phyloP scores from a whole-genome alignment of 2,329 filamentous ascomycete genomes.

The Penicillium sclerotigenum region DNA sequence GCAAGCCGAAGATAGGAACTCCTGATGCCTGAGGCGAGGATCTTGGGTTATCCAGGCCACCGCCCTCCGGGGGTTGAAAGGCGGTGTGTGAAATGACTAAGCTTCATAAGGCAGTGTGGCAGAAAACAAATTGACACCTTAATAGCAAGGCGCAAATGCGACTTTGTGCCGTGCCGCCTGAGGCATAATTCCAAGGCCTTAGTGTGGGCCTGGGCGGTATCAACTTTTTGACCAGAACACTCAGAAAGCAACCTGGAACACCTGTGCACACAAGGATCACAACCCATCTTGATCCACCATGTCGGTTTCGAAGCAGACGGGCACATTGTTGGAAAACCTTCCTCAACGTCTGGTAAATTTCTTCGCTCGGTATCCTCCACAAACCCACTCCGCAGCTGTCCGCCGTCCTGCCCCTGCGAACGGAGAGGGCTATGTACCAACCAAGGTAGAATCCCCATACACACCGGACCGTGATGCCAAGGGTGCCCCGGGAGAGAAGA shows the following conservation, averaged over 20 bases:
- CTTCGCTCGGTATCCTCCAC: constrained; percentile 84
- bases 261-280: neutral
- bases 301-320: constrained; percentile 19
- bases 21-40: constrained; percentile 1
- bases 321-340: constrained; percentile 43
- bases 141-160: neutral
- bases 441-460: constrained; percentile 38
- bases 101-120: neutral
- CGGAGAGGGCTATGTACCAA: constrained; percentile 17
- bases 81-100: neutral
- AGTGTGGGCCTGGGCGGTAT: constrained; percentile 4
- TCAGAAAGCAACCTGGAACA: neutral
- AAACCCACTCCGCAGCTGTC: constrained; percentile 44
- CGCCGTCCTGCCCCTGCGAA: constrained; percentile 29
- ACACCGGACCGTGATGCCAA: constrained; percentile 44
- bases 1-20: constrained; percentile 6
- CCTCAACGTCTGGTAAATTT: constrained; percentile 78
- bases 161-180: neutral
- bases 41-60: neutral
- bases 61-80: neutral
- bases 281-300: constrained; percentile 19
- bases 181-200: neutral
- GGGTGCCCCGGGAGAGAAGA: constrained; percentile 35
- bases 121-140: neutral
- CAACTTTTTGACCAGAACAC: constrained; percentile 8